Conservation (phyloP, 176 grass and related monocot species). For the Triticum turgidum region DNA sequence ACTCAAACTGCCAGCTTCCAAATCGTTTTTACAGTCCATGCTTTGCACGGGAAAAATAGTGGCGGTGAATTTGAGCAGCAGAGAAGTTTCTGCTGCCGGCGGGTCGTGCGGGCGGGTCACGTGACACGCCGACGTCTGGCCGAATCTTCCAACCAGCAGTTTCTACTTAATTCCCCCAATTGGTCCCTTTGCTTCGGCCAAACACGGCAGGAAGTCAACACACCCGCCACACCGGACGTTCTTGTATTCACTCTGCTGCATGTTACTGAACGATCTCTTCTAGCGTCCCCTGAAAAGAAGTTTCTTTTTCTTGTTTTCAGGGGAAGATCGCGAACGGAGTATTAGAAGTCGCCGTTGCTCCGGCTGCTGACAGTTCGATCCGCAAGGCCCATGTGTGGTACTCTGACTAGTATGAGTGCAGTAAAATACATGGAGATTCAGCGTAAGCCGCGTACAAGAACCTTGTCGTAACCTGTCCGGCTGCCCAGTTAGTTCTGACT, state of each 20-base stretch:
- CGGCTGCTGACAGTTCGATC: neutral
- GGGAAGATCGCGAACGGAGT: neutral
- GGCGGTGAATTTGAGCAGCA: constrained; percentile 2
- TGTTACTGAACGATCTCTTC: neutral
- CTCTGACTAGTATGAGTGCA: neutral
- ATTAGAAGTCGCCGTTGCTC: neutral
- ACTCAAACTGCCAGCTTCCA: neutral
- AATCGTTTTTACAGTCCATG: neutral
- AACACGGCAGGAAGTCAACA: constrained; percentile 15
- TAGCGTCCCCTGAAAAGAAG: neutral
- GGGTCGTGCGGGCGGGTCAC: constrained; percentile 34
- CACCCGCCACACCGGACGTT: neutral
- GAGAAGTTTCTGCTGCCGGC: constrained; percentile 46
- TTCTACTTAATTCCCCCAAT: neutral
- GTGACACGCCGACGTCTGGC: neutral
- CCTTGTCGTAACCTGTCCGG: too few species aligned
- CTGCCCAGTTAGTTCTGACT: too few species aligned
- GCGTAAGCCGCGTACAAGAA: too few species aligned
- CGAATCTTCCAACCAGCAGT: constrained; percentile 22
- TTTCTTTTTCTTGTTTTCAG: neutral
- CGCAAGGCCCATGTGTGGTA: neutral
- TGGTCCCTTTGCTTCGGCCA: constrained; percentile 10
- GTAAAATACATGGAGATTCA: too few species aligned
- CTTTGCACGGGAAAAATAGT: neutral
- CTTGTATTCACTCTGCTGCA: constrained; percentile 1